Conservation (phyloP, 441 rosid species). For the Jatropha podagrica region DNA sequence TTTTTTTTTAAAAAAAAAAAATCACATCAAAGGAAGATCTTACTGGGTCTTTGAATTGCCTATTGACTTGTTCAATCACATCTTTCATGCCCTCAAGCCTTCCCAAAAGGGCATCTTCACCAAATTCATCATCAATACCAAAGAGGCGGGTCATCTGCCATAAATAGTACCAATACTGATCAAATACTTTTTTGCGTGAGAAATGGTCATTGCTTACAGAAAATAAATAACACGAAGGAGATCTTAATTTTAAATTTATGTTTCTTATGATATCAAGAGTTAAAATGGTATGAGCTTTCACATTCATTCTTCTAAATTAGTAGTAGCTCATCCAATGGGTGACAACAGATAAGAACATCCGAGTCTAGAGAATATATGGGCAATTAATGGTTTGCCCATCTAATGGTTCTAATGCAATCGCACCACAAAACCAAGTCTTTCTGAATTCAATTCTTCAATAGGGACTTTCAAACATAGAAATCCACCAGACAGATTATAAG, state of each 20-base stretch:
- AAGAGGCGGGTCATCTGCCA: conserved; percentile 83
- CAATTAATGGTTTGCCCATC: not conserved
- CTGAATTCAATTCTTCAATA: not conserved
- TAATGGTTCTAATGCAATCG: not conserved
- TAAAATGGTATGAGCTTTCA: not conserved
- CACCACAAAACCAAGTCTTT: conserved; percentile 4
- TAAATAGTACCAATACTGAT: conserved; percentile 15
- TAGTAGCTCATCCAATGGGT: not conserved
- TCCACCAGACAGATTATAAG: not conserved
- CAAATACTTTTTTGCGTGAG: not conserved
- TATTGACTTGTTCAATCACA: conserved; percentile 94
- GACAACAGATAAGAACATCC: conserved; percentile 4
- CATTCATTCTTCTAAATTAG: not conserved
- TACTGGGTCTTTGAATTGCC: conserved; percentile 97
- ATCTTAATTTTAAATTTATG: not conserved
- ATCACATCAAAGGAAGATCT: conserved; percentile 26
- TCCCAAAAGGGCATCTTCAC: conserved; percentile 95
- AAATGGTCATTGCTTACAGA: not conserved
- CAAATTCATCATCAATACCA: conserved; percentile 87
- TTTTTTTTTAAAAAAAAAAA: not conserved
- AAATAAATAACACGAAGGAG: not conserved
- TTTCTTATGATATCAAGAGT: not conserved
- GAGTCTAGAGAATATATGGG: not conserved
- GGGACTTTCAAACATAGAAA: not conserved
- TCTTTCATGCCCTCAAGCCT: conserved; percentile 99